Conservation (phyloP, 345 rosid species). For the Adansonia digitata region DNA sequence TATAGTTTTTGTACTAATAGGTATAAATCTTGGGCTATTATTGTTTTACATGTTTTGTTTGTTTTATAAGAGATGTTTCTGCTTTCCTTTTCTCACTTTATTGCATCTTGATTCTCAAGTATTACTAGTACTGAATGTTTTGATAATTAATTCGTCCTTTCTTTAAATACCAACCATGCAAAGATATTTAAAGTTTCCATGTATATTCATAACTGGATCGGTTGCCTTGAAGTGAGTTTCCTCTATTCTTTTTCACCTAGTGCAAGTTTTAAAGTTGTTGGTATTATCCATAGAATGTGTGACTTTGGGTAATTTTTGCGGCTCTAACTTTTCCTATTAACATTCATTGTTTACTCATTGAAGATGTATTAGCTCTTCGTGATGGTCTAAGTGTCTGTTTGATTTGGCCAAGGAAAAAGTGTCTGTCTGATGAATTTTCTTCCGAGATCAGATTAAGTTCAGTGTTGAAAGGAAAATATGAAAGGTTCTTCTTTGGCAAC, state of each 20-base stretch:
- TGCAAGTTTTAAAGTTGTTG: too few species aligned
- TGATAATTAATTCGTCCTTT: not conserved
- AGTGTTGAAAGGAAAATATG: not conserved
- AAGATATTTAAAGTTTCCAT: not conserved
- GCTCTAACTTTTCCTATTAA: too few species aligned
- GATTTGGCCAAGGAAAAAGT: not conserved
- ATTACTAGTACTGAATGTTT: not conserved
- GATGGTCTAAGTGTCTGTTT: not conserved
- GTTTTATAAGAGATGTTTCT: not conserved
- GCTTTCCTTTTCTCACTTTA: not conserved
- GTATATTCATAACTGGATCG: not conserved
- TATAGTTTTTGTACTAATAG: not conserved
- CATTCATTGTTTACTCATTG: too few species aligned
- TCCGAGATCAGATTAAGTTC: not conserved
- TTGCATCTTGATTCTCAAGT: not conserved
- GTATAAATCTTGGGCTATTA: not conserved
- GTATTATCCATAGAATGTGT: too few species aligned
- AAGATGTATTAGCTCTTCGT: not conserved
- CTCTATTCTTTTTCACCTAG: not conserved
- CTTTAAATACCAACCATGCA: not conserved
- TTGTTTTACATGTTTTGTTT: not conserved
- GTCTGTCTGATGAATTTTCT: not conserved
- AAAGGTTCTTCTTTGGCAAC: not conserved
- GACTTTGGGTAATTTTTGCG: too few species aligned
- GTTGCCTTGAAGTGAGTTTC: not conserved